Base-by-base conservation (phyloP, 768 basidiomycete genomes). In the Mycena albidolilacea region DNA sequence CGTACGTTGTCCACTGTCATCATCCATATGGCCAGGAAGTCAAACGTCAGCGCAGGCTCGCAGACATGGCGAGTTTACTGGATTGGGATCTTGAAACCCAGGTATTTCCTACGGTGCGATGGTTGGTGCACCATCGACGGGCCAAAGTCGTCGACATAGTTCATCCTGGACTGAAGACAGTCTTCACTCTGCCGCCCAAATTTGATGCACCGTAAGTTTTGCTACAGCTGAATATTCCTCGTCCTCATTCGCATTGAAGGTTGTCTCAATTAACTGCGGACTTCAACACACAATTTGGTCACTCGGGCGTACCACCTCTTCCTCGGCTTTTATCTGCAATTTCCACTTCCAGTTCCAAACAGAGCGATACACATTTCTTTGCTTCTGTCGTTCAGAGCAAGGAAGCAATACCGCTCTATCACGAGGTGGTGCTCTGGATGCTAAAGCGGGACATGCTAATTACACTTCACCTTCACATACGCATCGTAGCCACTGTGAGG, bases 61-160 rank as follows among this genome's bases (percentile, higher is more conserved):
- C 90, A 15, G 95, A 96, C 75, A 91, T 96, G 87, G 93, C 93
- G 3, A 91, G 87, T 78, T 79, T 95, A 44, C 83, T 97, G 50
- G 95, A 96, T 69, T 95, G 95, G 90, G 92, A 96, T 75, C 83
- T 95, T 8, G 91, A 95, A 75, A 85, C 89, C 0, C 95, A 97
- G 77, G 88, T 97, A 0, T 95, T 94, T 78, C 95, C 96, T 0
- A 90, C 94, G n/a, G 97, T 97, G 10, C 90, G 95, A 19, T 96
- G 96, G 90, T 87, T 99, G 39, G 94, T 98, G 39, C 92, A 95
- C 71, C 96, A 97, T 82, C 89, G 95, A 65, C 89, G 95, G 78
- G 97, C 96, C 7, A 95, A 95, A 76, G 85, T 99, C 37, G 92
- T 98, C 54, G 97, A 98, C 73, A 89, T 91, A 19, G 90, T 99